Percentiles rank a stretch among this genome's conserved stretches.
Conservation (phyloP, 768 basidiomycete species). For the Epithele typhae region DNA sequence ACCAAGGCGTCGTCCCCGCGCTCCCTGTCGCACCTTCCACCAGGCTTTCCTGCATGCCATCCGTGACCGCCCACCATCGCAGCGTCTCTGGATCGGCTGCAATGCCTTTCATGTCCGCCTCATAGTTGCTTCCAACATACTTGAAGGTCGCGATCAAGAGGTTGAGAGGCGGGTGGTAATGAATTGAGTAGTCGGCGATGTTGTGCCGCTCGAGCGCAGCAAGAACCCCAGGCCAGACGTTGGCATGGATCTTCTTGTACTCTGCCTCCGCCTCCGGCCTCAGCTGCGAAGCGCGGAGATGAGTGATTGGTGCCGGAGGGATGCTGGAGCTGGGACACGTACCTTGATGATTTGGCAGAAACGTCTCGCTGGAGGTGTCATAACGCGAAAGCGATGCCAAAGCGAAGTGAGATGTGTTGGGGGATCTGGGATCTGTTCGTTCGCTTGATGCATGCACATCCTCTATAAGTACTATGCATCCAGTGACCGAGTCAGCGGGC, state of each 20-base stretch:
- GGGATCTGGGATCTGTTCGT: no score
- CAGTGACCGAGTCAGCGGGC: no score
- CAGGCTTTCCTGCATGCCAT: conserved; percentile 75
- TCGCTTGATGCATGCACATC: no score
- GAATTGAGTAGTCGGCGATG: conserved; percentile 73
- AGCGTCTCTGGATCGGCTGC: conserved; percentile 66
- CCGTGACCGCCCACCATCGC: conserved; percentile 75
- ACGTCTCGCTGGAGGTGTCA: conserved; percentile 34
- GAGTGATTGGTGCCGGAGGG: not conserved
- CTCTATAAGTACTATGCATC: no score
- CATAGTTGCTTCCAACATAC: conserved; percentile 63
- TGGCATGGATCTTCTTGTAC: conserved; percentile 55
- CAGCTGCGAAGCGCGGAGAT: conserved; percentile 34
- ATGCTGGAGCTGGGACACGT: not conserved
- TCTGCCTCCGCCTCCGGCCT: conserved; percentile 47
- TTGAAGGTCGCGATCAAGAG: conserved; percentile 80
- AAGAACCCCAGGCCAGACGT: conserved; percentile 69
- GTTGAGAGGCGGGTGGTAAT: conserved; percentile 55
- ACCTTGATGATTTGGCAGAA: conserved; percentile 75
- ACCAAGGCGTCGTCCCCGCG: conserved; percentile 66
- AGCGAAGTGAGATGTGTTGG: not conserved
- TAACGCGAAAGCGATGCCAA: not conserved
- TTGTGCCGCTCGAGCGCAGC: conserved; percentile 57
- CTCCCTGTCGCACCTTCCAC: conserved; percentile 68
- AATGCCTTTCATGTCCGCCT: conserved; percentile 59